A percentile compares a stretch with the other conserved stretches of the same genome.
Conservation (phyloP, 2,329 filamentous ascomycete species). For the Fonsecaea monophora region DNA sequence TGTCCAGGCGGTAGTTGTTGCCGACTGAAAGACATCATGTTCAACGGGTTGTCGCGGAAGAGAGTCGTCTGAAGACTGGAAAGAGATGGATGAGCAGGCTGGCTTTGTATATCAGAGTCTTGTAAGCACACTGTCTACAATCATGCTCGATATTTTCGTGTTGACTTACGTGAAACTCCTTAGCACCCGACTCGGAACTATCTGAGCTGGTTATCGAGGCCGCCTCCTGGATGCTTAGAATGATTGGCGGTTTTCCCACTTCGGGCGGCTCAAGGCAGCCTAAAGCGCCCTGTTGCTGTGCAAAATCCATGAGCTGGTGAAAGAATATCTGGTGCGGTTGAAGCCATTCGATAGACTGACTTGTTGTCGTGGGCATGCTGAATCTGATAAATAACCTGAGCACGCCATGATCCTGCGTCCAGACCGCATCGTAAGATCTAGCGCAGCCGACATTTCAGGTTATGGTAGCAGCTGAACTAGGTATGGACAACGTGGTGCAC, state of each 20-base stretch:
- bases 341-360: neutral
- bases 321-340: neutral
- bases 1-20: neutral
- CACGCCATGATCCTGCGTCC: neutral
- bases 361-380: neutral
- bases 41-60: neutral
- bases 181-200: neutral
- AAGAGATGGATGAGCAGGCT: neutral
- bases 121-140: neutral
- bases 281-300: neutral
- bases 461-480: neutral
- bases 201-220: constrained; percentile 5
- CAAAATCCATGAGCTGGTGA: neutral
- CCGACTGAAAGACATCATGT: constrained; percentile 7
- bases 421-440: neutral
- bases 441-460: neutral
- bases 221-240: neutral
- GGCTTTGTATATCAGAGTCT: neutral
- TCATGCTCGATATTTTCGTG: neutral
- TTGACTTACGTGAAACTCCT: neutral
- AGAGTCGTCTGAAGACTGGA: neutral
- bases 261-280: neutral
- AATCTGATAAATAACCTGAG: neutral
- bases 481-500: neutral
- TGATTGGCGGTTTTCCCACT: neutral